A percentile compares a stretch with the other conserved stretches of the same genome.
phyloP scores from a whole-genome alignment of 2,329 filamentous ascomycete genomes.

The Emmonsia crescens region DNA sequence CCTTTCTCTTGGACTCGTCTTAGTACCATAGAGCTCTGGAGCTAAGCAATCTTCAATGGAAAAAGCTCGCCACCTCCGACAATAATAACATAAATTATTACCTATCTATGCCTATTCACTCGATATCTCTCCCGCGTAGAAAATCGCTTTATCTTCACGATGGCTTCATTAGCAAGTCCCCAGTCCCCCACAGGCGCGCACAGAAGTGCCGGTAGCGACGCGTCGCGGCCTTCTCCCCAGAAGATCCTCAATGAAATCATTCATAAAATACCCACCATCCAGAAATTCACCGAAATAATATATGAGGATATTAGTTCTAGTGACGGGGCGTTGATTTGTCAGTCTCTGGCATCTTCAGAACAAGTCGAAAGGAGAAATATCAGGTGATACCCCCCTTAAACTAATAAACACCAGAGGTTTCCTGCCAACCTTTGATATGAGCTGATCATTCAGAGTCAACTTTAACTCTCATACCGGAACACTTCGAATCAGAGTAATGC shows the following conservation, averaged over 20 bases:
- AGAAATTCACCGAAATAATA: background rate
- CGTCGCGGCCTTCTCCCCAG: background rate
- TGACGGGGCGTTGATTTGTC: background rate
- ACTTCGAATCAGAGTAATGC: background rate
- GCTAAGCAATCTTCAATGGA: no score
- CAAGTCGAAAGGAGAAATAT: background rate
- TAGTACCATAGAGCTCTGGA: no score
- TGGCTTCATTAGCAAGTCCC: background rate
- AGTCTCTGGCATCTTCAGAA: background rate
- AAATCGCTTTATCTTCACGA: background rate
- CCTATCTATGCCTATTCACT: no score
- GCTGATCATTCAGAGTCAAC: background rate
- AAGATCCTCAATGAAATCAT: background rate
- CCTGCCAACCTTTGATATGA: background rate
- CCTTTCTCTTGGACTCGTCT: no score
- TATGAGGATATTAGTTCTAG: background rate
- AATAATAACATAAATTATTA: no score
- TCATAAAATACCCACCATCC: background rate
- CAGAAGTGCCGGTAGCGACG: background rate
- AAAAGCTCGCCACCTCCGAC: no score
- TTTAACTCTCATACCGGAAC: background rate
- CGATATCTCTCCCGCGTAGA: no score
- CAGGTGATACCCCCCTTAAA: background rate
- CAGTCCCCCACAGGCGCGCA: background rate
- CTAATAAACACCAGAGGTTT: background rate